A percentile compares a stretch with the other conserved stretches of the same genome.
These are phyloP conservation scores for Tolypocladium tropicale DNA, from an alignment of 2,329 filamentous ascomycete species.

Conservation along the genomic window DNA sequence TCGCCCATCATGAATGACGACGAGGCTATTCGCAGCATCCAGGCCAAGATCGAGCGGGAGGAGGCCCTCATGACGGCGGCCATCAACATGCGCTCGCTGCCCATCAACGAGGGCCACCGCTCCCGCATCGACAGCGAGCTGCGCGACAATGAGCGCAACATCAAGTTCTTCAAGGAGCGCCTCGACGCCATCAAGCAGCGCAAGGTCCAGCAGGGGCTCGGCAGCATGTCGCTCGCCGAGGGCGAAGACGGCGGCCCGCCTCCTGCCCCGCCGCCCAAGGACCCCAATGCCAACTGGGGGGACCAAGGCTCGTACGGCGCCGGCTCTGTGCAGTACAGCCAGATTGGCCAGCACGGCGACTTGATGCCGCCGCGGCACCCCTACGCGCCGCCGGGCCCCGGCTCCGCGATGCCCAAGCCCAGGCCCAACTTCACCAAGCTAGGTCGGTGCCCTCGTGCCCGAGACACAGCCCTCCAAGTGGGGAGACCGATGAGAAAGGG, in stretches of 20 bases:
- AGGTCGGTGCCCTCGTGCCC: slow-evolving; percentile 45
- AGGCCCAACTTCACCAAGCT: slow-evolving; percentile 93
- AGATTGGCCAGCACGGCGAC: slow-evolving; percentile 55
- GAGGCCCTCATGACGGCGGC: slow-evolving; percentile 90
- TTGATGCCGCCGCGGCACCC: slow-evolving; percentile 75
- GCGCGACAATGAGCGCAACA: slow-evolving; percentile 83
- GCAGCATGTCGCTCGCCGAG: slow-evolving; percentile 53
- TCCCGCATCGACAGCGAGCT: slow-evolving; percentile 89
- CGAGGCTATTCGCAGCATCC: slow-evolving; percentile 65
- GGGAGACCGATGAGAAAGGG: neutral
- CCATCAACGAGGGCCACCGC: slow-evolving; percentile 84
- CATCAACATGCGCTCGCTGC: slow-evolving; percentile 90
- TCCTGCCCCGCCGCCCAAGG: slow-evolving; percentile 66
- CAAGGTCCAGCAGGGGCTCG: slow-evolving; percentile 57
- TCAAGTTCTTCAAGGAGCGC: slow-evolving; percentile 91
- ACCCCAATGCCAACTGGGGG: slow-evolving; percentile 35
- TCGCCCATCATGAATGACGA: slow-evolving; percentile 51
- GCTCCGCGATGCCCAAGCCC: slow-evolving; percentile 57
- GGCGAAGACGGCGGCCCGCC: slow-evolving; percentile 36
- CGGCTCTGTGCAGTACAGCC: slow-evolving; percentile 32
- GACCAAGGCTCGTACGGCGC: slow-evolving; percentile 56
- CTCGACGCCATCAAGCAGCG: slow-evolving; percentile 82
- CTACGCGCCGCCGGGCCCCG: slow-evolving; percentile 59
- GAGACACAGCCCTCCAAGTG: neutral
- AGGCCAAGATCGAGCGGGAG: slow-evolving; percentile 96